Base-by-base conservation (phyloP, 192 early-diverging fungal species). In the Coemansia guatemalensis region DNA sequence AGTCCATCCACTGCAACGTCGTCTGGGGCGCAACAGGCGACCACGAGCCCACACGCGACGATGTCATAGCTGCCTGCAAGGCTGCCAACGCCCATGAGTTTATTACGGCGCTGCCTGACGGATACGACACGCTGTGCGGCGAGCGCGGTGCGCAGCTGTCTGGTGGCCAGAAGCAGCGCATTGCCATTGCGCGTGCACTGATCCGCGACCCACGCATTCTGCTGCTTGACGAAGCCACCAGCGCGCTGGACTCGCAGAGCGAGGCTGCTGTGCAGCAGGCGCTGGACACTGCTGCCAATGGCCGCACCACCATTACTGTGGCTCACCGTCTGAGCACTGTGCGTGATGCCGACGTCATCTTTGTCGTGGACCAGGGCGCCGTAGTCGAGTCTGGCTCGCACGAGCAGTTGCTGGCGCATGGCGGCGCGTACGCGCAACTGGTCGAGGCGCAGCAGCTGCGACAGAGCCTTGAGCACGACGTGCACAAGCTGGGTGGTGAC, bases 151-250 rank as follows among this genome's bases (percentile, higher is more conserved):
- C 90, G 52, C 69, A 87, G 74, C 64, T 98, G 6, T 93, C 90
- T 23, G 96, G 95, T 56, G 96, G 96, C 17, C 96, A 98, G 73
- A 96, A 96, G 75, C 96, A 96, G 69, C 89, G 96, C 63, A 93
- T 96, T 69, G 93, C 94, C 58, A 97, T 99, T 83, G 95, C 95
- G 12, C 86, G 95, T 39, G 93, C 94, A 21, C 82, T 97, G 54
- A 84, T 95, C 48, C 92, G 92, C 71, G 88, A 95, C 76, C 93
- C 95, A 8, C 73, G 73, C 23, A 92, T 97, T 9, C 84, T 99
- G 58, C 64, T 95, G 25, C 73, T 97, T 7, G 95, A 97, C 77
- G 95, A 97, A 57, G 92, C 92, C 26, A 94, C 94, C 14, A 88
- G 85, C 18, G 94, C 94, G 14, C 74, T 96, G 58, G 94, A 96